phyloP scores from a whole-genome alignment of 1,284 basidiomycete species.

The Tilletia walkeri region DNA sequence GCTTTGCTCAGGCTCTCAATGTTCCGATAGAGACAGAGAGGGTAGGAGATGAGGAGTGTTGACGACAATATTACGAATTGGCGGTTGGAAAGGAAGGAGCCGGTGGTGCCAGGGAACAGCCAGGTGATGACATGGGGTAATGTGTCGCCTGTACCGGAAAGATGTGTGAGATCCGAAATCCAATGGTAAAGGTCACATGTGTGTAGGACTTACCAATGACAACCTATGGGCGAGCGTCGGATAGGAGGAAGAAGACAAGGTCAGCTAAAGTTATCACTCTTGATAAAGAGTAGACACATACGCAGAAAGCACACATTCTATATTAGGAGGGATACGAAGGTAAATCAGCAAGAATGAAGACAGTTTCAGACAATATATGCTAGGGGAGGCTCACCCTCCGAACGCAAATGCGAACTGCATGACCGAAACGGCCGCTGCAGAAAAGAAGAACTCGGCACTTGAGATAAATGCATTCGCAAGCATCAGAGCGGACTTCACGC shows the following conservation, averaged over 20 bases:
- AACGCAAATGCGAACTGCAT: conserved; percentile 98
- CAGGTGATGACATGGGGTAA: conserved; percentile 86
- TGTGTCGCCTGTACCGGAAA: conserved; percentile 70
- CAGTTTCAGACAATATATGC: background rate
- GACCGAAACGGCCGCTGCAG: conserved; percentile 78
- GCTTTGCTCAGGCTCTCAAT: conserved; percentile 95
- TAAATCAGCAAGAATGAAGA: background rate
- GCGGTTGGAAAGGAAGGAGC: conserved; percentile 76
- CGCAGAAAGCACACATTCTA: conserved; percentile 58
- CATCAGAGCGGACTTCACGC: background rate
- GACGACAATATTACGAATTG: conserved; percentile 72
- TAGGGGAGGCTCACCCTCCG: conserved; percentile 63
- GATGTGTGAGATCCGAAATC: background rate
- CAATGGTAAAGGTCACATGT: background rate
- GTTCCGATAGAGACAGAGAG: conserved; percentile 90
- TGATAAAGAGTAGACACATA: conserved; percentile 10
- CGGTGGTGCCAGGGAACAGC: conserved; percentile 76
- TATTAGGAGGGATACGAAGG: background rate
- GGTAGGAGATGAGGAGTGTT: conserved; percentile 67
- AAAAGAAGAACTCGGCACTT: background rate
- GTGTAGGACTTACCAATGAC: background rate
- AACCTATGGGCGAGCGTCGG: background rate
- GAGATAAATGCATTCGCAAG: background rate
- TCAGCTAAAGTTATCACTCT: background rate
- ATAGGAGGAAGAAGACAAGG: background rate